Percentiles rank a stretch among this genome's conserved stretches.
phyloP scores from a whole-genome alignment of 192 early-diverging fungal genomes.

The Backusella australiensis region DNA sequence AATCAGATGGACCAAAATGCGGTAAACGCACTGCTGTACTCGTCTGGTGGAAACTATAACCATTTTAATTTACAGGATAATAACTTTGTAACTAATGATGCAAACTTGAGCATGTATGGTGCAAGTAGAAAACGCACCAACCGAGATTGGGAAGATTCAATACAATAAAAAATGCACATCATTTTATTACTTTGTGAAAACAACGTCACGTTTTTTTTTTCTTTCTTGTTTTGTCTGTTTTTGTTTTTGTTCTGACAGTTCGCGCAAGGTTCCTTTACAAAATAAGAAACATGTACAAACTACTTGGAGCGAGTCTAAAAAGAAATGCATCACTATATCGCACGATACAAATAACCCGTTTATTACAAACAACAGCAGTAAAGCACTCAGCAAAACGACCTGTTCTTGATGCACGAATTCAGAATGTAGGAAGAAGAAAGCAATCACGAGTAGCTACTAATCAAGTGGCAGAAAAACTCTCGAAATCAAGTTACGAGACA shows the following conservation, averaged over 20 bases:
- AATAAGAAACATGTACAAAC: background rate
- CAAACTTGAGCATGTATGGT: background rate
- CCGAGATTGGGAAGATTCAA: conserved; percentile 34
- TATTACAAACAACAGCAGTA: background rate
- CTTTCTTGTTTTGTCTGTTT: background rate
- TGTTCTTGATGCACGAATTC: background rate
- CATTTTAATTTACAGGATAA: conserved; percentile 2
- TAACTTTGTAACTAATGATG: conserved; percentile 1
- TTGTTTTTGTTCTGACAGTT: background rate
- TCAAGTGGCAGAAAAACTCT: background rate
- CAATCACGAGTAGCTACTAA: background rate
- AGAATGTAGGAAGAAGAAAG: background rate
- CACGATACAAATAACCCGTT: background rate
- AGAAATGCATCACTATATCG: background rate
- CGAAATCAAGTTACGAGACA: conserved; percentile 14
- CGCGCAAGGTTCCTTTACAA: background rate
- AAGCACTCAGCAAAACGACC: background rate
- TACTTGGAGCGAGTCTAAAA: background rate
- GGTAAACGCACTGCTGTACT: conserved; percentile 28
- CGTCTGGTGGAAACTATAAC: background rate
- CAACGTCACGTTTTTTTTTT: background rate
- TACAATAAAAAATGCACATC: conserved; percentile 11
- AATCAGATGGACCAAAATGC: conserved; percentile 29
- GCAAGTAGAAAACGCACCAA: conserved; percentile 25
- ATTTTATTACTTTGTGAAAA: background rate